Evolutionary conservation across 768 basidiomycete genomes (phyloP).

Genomic region (Boletus tylopilopsis): DNA sequence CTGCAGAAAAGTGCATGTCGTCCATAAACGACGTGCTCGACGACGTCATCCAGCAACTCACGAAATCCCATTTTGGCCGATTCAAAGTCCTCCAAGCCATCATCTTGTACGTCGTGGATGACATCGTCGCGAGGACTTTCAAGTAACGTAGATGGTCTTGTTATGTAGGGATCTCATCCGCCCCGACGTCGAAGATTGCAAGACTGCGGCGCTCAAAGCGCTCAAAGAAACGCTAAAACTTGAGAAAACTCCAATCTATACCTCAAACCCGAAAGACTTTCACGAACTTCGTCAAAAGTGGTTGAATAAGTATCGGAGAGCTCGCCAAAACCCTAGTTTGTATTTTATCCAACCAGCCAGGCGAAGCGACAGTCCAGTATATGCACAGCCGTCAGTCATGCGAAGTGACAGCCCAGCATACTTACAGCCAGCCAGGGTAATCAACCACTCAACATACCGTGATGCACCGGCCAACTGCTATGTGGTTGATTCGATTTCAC

Average conservation of each 20-base stretch:
- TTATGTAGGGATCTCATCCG: slow-evolving; percentile 25
- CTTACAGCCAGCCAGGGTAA: no score
- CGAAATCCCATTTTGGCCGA: slow-evolving; percentile 37
- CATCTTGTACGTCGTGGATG: slow-evolving; percentile 32
- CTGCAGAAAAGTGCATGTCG: slow-evolving; percentile 34
- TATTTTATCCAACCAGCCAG: no score
- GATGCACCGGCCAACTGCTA: no score
- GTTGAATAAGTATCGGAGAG: slow-evolving; percentile 23
- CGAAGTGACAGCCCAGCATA: no score
- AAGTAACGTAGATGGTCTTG: neutral
- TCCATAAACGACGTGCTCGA: slow-evolving; percentile 30
- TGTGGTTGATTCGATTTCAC: no score
- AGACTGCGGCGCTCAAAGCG: slow-evolving; percentile 17
- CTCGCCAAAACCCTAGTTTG: neutral
- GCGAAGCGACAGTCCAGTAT: no score
- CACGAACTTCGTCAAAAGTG: slow-evolving; percentile 20
- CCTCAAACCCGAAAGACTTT: slow-evolving; percentile 31
- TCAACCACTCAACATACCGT: no score
- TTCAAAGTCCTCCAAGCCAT: slow-evolving; percentile 34
- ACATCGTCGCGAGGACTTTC: neutral
- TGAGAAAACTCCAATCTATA: slow-evolving; percentile 39
- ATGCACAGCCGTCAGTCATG: no score
- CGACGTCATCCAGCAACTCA: slow-evolving; percentile 25
- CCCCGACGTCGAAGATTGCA: slow-evolving; percentile 28
- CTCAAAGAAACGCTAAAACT: slow-evolving; percentile 35